phyloP scores from a whole-genome alignment of 2,329 filamentous ascomycete genomes.

The Leptographium radiaticola region DNA sequence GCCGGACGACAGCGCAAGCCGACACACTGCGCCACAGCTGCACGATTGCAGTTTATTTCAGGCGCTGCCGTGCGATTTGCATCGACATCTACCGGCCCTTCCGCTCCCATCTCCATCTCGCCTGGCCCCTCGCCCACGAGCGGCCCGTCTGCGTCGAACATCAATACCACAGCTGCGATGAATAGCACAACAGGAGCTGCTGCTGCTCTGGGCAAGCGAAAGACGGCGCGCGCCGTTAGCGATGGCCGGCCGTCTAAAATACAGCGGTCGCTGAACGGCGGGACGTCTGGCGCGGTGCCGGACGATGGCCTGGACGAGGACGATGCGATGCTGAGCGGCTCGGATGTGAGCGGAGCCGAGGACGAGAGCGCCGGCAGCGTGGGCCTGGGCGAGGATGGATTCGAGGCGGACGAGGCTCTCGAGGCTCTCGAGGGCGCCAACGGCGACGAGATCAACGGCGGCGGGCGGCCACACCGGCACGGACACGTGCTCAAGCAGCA shows the following conservation, averaged over 20 bases:
- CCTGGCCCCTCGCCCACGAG: background rate
- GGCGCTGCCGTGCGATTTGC: background rate
- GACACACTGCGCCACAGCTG: background rate
- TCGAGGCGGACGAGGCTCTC: background rate
- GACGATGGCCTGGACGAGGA: background rate
- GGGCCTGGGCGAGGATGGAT: constrained; percentile 2
- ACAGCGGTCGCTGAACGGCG: constrained; percentile 13
- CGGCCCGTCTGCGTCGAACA: too few species aligned
- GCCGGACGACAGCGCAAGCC: too few species aligned
- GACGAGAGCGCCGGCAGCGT: background rate
- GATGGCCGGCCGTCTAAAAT: constrained; percentile 15
- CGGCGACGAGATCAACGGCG: background rate
- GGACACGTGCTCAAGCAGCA: background rate
- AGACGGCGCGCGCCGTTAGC: constrained; percentile 11
- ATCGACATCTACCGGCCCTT: background rate
- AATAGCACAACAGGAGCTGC: constrained; percentile 9
- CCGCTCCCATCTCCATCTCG: background rate
- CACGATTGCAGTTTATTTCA: background rate
- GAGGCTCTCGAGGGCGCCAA: background rate
- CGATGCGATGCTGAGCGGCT: constrained; percentile 1
- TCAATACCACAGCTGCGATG: constrained; percentile 7
- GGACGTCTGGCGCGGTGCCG: background rate
- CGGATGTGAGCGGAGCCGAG: background rate
- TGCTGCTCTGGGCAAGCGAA: constrained; percentile 15
- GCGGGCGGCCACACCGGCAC: background rate